phyloP scores from a whole-genome alignment of 75 land plant genomes.

The Selaginella tamariscina region DNA sequence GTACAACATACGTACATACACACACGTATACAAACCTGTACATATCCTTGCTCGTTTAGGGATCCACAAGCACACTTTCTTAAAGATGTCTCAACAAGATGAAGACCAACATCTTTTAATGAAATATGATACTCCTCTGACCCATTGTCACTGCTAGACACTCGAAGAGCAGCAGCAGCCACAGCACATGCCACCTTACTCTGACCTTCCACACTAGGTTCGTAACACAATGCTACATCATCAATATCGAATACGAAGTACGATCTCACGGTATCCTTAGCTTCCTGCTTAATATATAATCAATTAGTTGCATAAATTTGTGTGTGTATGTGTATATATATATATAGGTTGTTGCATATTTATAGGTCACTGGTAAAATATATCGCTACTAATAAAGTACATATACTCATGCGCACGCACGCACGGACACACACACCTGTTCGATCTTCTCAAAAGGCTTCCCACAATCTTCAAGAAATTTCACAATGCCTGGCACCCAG shows the following conservation, averaged over 20 bases:
- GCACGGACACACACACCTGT: too few species aligned
- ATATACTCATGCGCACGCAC: too few species aligned
- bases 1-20: too few species aligned
- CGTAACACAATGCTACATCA: slow-evolving; percentile 80
- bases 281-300: background rate
- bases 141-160: slow-evolving; percentile 36
- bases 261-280: background rate
- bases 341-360: too few species aligned
- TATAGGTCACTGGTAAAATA: too few species aligned
- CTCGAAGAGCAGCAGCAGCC: slow-evolving; percentile 65
- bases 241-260: slow-evolving; percentile 60
- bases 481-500: slow-evolving; percentile 35
- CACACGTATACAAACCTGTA: slow-evolving; percentile 34
- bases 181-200: slow-evolving; percentile 47
- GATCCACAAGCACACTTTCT: slow-evolving; percentile 17
- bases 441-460: background rate
- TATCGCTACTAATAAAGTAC: too few species aligned
- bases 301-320: too few species aligned
- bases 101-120: slow-evolving; percentile 78
- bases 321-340: too few species aligned
- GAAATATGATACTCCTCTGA: slow-evolving; percentile 38
- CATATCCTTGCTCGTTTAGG: slow-evolving; percentile 55
- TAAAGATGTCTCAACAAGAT: slow-evolving; percentile 34
- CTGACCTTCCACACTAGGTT: slow-evolving; percentile 36
- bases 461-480: background rate